Conservation (phyloP, 768 basidiomycete genomes). For the Tylopilus subfusipes region DNA sequence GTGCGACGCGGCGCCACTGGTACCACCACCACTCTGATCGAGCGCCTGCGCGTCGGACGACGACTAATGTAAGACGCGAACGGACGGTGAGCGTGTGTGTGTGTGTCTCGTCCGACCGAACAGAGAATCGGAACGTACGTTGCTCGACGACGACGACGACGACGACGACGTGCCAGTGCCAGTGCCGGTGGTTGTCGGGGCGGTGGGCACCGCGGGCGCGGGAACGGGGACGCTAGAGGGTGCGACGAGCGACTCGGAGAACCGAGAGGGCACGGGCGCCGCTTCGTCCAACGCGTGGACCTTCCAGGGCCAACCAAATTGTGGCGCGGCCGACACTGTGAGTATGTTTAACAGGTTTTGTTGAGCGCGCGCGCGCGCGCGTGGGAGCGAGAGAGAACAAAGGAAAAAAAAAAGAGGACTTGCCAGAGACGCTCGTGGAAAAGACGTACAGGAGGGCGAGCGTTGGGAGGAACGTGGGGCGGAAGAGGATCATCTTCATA, state of each 20-base stretch:
- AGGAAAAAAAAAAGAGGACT: too few species aligned
- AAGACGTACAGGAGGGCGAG: constrained; percentile 11
- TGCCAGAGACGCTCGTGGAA: constrained; percentile 12
- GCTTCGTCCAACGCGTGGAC: constrained; percentile 10
- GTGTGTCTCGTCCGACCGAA: too few species aligned
- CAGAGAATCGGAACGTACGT: too few species aligned
- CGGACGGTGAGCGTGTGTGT: too few species aligned
- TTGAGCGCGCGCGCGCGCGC: not conserved
- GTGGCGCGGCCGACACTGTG: constrained; percentile 17
- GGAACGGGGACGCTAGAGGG: not conserved
- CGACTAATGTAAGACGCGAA: not conserved
- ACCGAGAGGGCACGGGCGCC: not conserved
- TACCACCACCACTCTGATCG: constrained; percentile 1
- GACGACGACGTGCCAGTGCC: too few species aligned
- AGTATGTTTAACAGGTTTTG: too few species aligned
- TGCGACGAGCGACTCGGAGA: not conserved
- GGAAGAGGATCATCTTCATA: constrained; percentile 24
- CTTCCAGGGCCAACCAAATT: constrained; percentile 16
- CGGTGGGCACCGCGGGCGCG: not conserved
- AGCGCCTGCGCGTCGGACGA: not conserved
- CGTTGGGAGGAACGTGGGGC: constrained; percentile 13
- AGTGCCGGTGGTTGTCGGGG: too few species aligned
- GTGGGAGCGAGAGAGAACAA: too few species aligned
- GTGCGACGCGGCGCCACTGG: constrained; percentile 15
- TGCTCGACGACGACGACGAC: not conserved